Base-by-base conservation (phyloP, 2,329 filamentous ascomycete genomes). In the Chlorencoelia australis region DNA sequence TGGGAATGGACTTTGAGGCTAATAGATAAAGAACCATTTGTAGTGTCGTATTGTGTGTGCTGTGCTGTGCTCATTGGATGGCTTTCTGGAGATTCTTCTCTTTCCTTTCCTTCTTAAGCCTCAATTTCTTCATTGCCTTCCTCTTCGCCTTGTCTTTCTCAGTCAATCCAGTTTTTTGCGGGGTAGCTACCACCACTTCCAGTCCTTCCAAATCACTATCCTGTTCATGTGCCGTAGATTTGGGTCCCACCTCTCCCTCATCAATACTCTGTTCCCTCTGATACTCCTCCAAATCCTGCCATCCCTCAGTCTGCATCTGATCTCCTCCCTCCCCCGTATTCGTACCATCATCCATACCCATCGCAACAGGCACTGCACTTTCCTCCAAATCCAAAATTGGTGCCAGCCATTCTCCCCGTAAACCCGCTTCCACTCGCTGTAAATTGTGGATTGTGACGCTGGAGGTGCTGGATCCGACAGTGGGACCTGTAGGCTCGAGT, bases 21-120 rank as follows among this genome's bases (percentile, higher is more conserved):
- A n/a, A n/a, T n/a, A n/a, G n/a, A n/a, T n/a, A n/a, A n/a, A n/a
- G n/a, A n/a, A n/a, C n/a, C n/a, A n/a, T n/a, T n/a, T n/a, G n/a
- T n/a, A n/a, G n/a, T n/a, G n/a, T n/a, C n/a, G n/a, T n/a, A n/a
- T n/a, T n/a, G n/a, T n/a, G n/a, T n/a, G n/a, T n/a, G n/a, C n/a
- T n/a, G n/a, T n/a, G n/a, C n/a, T n/a, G n/a, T n/a, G 13, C 33
- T 45, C 40, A 44, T 28, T 34, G 36, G n/a, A 22, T 42, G 40
- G 42, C 45, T 40, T 64, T 65, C 49, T 66, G 62, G 50, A 67
- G 64, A 54, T 71, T 73, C 64, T 76, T 76, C 56, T 71, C 74
- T 64, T 73, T 75, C 56, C 69, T 74, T 43, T 69, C 61, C 37
- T 68, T 66, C 44, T 68, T 68, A 53, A 68, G 69, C 43, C 71